Evolutionary conservation across 257 asterid genomes (phyloP).

Genomic region (Nicotiana tabacum): DNA sequence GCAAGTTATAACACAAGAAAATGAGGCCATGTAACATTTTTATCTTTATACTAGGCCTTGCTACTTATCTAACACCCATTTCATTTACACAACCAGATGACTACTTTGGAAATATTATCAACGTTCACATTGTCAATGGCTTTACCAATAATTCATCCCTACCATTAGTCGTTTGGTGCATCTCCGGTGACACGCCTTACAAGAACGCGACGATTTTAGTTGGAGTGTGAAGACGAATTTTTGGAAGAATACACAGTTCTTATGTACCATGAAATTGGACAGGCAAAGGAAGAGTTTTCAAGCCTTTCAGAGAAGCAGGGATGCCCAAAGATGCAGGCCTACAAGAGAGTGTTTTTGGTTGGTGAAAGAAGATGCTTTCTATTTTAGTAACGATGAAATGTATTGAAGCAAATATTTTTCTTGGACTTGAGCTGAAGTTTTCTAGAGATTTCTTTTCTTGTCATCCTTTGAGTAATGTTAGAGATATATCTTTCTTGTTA

Average conservation of each 20-base stretch:
- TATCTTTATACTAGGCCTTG: constrained; percentile 19
- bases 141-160: constrained; percentile 51
- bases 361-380: constrained; percentile 50
- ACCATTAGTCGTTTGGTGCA: constrained; percentile 49
- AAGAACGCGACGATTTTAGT: constrained; percentile 47
- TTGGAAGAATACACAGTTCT: constrained; percentile 17
- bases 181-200: constrained; percentile 27
- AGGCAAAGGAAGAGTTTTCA: constrained; percentile 26
- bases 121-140: constrained; percentile 47
- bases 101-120: constrained; percentile 7
- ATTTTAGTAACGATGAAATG: constrained; percentile 35
- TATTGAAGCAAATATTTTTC: constrained; percentile 35
- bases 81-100: constrained; percentile 9
- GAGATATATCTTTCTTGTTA: not conserved
- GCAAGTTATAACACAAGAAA: not conserved
- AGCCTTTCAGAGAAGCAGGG: constrained; percentile 30
- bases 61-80: constrained; percentile 12
- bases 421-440: constrained; percentile 14
- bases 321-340: constrained; percentile 25
- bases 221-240: constrained; percentile 27
- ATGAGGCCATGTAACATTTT: constrained; percentile 18
- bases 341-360: constrained; percentile 38
- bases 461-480: not conserved
- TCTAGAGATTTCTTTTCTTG: not conserved
- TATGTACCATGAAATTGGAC: constrained; percentile 45